Evolutionary conservation across 108 stramenopile species (phyloP).

Genomic region (Cyclotella distinguenda): DNA sequence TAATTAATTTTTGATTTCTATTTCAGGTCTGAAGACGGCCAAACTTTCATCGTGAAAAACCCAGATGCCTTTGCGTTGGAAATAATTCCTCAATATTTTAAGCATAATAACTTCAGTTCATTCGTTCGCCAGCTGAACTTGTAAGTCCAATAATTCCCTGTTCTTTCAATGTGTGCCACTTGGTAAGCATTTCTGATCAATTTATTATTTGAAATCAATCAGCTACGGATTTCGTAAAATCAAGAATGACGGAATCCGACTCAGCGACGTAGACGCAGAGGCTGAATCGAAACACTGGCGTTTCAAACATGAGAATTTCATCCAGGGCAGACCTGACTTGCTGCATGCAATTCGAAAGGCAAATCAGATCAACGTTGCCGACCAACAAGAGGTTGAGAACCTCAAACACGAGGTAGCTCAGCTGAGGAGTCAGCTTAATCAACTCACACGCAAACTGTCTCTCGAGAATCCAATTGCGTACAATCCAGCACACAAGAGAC

Average conservation of each 20-base stretch:
- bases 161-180: no score
- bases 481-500: conserved; percentile 38
- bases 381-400: conserved; percentile 72
- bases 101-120: conserved; percentile 90
- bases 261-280: conserved; percentile 52
- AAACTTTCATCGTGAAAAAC: conserved; percentile 79
- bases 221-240: conserved; percentile 85
- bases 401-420: conserved; percentile 66
- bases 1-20: not conserved
- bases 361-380: conserved; percentile 67
- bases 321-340: conserved; percentile 71
- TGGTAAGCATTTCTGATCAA: no score
- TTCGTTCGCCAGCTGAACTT: conserved; percentile 96
- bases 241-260: conserved; percentile 68
- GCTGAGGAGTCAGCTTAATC: conserved; percentile 51
- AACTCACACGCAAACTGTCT: no score
- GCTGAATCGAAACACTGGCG: conserved; percentile 63
- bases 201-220: no score
- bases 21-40: conserved; percentile 67
- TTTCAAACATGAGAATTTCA: conserved; percentile 83
- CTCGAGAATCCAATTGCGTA: conserved; percentile 3
- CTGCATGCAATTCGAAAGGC: conserved; percentile 73
- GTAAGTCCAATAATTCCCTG: not conserved
- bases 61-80: conserved; percentile 67
- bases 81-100: conserved; percentile 89